phyloP scores from a whole-genome alignment of 495 filamentous ascomycete genomes.

The Jackrogersella multiformis region DNA sequence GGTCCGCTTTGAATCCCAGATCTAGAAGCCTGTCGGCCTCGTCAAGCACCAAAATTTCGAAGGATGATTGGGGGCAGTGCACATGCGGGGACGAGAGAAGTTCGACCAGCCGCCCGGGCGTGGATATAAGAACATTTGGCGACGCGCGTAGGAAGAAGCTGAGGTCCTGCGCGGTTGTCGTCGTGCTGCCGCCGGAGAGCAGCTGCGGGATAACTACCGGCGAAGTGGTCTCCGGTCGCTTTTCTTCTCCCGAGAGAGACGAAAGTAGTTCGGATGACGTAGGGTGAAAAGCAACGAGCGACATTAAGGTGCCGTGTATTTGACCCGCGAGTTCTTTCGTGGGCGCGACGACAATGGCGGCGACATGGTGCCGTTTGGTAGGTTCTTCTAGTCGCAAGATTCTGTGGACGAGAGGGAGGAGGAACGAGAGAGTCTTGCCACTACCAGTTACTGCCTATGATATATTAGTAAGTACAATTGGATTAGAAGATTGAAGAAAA shows the following conservation, averaged over 20 bases:
- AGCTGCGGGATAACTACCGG: constrained; percentile 83
- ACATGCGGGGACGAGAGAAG: constrained; percentile 91
- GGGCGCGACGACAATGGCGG: constrained; percentile 89
- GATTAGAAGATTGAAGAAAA: neutral
- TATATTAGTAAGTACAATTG: constrained; percentile 10
- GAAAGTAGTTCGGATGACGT: constrained; percentile 72
- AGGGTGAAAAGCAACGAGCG: constrained; percentile 81
- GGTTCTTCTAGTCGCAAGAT: constrained; percentile 76
- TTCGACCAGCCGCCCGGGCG: constrained; percentile 88
- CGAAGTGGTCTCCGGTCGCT: constrained; percentile 58
- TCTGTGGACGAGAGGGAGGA: constrained; percentile 89
- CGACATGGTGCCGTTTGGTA: constrained; percentile 86
- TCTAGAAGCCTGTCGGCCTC: constrained; percentile 94
- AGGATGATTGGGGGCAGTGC: constrained; percentile 84
- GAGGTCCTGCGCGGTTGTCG: constrained; percentile 84
- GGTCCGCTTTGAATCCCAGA: constrained; percentile 91
- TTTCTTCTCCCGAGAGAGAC: constrained; percentile 60
- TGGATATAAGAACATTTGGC: constrained; percentile 87
- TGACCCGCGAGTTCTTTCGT: constrained; percentile 93
- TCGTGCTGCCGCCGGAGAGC: constrained; percentile 78
- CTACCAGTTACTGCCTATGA: constrained; percentile 86
- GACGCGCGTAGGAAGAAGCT: constrained; percentile 78
- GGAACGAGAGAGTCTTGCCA: constrained; percentile 91
- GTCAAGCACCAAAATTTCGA: constrained; percentile 90
- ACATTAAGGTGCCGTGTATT: constrained; percentile 83